Evolutionary conservation across 768 basidiomycete genomes (phyloP).

Genomic region (Lactarius indigo): DNA sequence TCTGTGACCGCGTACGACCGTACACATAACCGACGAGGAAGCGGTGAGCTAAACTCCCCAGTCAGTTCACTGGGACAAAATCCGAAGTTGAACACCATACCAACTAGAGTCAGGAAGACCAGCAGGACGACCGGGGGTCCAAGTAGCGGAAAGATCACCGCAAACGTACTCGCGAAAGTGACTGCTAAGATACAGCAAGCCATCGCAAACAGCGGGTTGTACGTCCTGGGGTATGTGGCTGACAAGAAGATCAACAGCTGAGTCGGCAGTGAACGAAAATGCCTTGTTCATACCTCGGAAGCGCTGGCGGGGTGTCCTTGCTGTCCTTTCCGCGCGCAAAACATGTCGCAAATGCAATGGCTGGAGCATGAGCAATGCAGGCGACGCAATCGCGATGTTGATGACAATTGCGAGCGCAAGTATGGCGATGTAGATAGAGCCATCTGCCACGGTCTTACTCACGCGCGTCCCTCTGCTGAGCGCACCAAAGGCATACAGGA

Average conservation of each 20-base stretch:
- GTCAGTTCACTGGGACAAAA: not conserved
- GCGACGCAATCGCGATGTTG: constrained; percentile 63
- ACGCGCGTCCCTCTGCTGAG: constrained; percentile 41
- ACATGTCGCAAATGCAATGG: constrained; percentile 60
- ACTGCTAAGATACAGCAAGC: constrained; percentile 65
- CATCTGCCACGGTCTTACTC: constrained; percentile 55
- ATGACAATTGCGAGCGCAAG: constrained; percentile 56
- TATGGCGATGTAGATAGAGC: constrained; percentile 66
- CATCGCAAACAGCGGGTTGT: constrained; percentile 65
- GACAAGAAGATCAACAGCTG: constrained; percentile 19
- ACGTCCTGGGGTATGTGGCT: constrained; percentile 70
- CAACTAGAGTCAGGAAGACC: constrained; percentile 61
- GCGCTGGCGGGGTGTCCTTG: constrained; percentile 71
- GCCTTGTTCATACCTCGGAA: constrained; percentile 58
- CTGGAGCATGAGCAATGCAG: constrained; percentile 71
- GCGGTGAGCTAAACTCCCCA: constrained; percentile 57
- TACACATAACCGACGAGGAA: constrained; percentile 78
- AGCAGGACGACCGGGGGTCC: constrained; percentile 66
- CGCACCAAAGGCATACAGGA: constrained; percentile 63
- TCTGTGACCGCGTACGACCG: constrained; percentile 67
- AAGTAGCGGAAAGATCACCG: constrained; percentile 73
- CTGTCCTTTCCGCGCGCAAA: constrained; percentile 50
- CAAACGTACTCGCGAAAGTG: constrained; percentile 69
- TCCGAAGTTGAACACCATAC: constrained; percentile 36
- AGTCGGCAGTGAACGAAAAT: not conserved